phyloP scores from a whole-genome alignment of 2,329 filamentous ascomycete genomes.

The Xylariomycetidae sp. region DNA sequence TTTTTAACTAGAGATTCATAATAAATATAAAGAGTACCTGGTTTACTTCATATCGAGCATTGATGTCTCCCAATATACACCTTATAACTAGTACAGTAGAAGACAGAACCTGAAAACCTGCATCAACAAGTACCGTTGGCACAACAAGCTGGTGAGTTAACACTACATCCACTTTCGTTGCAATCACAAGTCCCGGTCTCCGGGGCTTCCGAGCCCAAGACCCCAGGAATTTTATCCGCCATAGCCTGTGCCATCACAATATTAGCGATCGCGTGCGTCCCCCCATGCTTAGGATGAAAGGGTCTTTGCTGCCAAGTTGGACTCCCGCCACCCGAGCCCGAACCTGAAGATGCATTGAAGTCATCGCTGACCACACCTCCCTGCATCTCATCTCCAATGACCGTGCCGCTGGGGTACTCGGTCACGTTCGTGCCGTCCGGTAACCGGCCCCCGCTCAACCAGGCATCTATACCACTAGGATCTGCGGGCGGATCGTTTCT shows the following conservation, averaged over 20 bases:
- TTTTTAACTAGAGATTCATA: too few relatives aligned
- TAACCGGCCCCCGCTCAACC: slow-evolving; percentile 2
- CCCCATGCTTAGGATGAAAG: slow-evolving; percentile 7
- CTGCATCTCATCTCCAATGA: slow-evolving; percentile 6
- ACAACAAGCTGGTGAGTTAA: not conserved
- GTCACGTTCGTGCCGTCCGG: slow-evolving; percentile 1
- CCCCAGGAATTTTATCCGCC: slow-evolving; percentile 6
- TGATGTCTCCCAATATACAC: too few relatives aligned
- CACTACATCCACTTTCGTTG: slow-evolving; percentile 1
- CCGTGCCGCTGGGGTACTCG: not conserved
- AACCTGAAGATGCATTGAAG: too few relatives aligned
- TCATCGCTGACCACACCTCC: slow-evolving; percentile 3
- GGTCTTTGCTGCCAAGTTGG: slow-evolving; percentile 6
- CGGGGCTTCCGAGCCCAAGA: slow-evolving; percentile 3
- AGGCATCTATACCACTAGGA: slow-evolving; percentile 1
- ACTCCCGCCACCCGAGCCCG: slow-evolving; percentile 1
- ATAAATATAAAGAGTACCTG: too few relatives aligned
- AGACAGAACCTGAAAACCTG: too few relatives aligned
- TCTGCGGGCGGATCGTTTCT: slow-evolving; percentile 3
- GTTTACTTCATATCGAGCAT: too few relatives aligned
- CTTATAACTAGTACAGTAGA: too few relatives aligned
- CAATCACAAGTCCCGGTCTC: slow-evolving; percentile 4
- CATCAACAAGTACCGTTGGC: not conserved
- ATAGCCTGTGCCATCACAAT: slow-evolving; percentile 5
- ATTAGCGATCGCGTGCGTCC: slow-evolving; percentile 5